These are phyloP conservation scores for Peronospora destructor DNA, from an alignment of 352 stramenopile species.

Conservation along the genomic window DNA sequence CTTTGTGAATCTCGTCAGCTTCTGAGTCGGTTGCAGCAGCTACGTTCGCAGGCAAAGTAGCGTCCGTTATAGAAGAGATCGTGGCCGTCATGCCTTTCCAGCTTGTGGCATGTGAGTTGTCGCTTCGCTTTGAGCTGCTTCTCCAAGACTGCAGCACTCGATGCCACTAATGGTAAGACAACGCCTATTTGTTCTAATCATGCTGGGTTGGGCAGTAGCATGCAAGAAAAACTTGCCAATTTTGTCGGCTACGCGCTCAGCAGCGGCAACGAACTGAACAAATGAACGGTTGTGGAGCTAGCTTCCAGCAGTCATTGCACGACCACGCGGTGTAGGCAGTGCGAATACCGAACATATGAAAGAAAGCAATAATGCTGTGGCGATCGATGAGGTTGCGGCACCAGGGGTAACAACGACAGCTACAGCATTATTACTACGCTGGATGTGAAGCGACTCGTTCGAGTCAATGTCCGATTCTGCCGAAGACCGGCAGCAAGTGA, in stretches of 20 bases:
- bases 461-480: too few species aligned
- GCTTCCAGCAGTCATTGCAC: conserved; percentile 27
- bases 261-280: conserved; percentile 38
- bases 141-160: too few species aligned
- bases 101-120: too few species aligned
- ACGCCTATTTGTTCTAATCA: conserved; percentile 5
- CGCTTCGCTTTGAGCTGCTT: too few species aligned
- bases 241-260: conserved; percentile 49
- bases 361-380: conserved; percentile 3
- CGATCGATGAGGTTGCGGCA: conserved; percentile 15
- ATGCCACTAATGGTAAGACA: too few species aligned
- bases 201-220: conserved; percentile 21
- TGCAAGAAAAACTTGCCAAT: conserved; percentile 54
- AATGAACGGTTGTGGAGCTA: conserved; percentile 12
- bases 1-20: too few species aligned
- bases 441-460: too few species aligned
- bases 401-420: conserved; percentile 46
- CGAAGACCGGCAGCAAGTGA: conserved; percentile 55
- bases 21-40: too few species aligned
- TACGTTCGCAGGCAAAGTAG: too few species aligned
- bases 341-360: conserved; percentile 6
- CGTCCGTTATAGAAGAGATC: too few species aligned
- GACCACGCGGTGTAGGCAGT: conserved; percentile 14
- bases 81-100: too few species aligned
- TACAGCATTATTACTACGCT: conserved; percentile 67